Evolutionary conservation across 2,329 filamentous ascomycete genomes (phyloP).

Genomic region (Graphilbum fragrans): DNA sequence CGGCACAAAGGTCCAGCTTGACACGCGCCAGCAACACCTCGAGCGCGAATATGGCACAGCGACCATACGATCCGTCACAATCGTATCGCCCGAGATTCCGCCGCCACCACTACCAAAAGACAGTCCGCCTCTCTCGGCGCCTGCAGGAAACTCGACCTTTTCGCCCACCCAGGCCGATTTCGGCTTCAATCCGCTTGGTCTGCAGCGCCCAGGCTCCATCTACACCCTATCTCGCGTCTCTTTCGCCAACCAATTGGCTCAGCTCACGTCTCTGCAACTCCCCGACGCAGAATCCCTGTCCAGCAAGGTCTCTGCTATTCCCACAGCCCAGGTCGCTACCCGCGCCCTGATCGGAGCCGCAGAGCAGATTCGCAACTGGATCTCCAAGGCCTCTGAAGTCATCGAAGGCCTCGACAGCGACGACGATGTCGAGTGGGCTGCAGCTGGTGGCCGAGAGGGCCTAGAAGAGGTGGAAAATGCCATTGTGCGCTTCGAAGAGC

Average conservation of each 20-base stretch:
- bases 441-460: conserved; percentile 70
- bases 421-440: conserved; percentile 96
- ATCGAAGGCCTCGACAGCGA: conserved; percentile 83
- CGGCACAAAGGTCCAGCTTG: conserved; percentile 49
- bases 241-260: conserved; percentile 84
- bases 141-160: neutral
- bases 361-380: conserved; percentile 90
- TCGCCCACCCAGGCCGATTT: conserved; percentile 24
- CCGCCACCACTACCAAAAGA: conserved; percentile 41
- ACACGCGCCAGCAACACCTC: conserved; percentile 45
- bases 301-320: conserved; percentile 71
- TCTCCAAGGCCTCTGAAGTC: conserved; percentile 81
- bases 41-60: conserved; percentile 25
- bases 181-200: conserved; percentile 53
- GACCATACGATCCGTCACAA: neutral
- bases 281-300: conserved; percentile 78
- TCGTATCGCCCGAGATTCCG: conserved; percentile 14
- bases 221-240: conserved; percentile 88
- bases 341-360: conserved; percentile 76
- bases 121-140: conserved; percentile 27
- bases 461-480: conserved; percentile 61
- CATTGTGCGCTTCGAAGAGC: conserved; percentile 71
- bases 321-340: conserved; percentile 73
- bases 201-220: conserved; percentile 69
- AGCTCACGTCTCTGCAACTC: conserved; percentile 80